Evolutionary conservation across 1,139 yeast species (phyloP).

Genomic region (Yamadazyma diospyri): DNA sequence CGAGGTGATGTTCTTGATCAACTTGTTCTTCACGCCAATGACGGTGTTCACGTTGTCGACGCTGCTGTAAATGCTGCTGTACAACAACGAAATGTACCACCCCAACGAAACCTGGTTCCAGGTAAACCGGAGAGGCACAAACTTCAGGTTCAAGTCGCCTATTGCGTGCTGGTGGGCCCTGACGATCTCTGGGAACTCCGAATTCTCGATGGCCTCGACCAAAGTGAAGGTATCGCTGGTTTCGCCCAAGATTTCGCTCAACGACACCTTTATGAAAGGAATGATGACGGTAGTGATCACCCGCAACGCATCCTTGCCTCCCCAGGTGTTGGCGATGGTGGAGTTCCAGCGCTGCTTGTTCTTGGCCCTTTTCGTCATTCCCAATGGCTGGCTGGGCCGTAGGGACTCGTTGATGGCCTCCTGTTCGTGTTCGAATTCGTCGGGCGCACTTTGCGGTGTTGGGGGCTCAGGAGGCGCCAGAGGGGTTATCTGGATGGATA

Average conservation of each 20-base stretch:
- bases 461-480: no score
- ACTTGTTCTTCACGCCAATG: constrained; percentile 24
- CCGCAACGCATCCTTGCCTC: constrained; percentile 52
- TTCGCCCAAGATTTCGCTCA: constrained; percentile 34
- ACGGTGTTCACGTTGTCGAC: constrained; percentile 24
- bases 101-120: constrained; percentile 69
- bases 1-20: constrained; percentile 35
- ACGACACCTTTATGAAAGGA: constrained; percentile 33
- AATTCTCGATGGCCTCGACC: constrained; percentile 37
- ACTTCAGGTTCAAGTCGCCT: constrained; percentile 35
- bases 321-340: constrained; percentile 54
- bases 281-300: constrained; percentile 43
- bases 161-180: constrained; percentile 21
- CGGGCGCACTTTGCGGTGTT: constrained; percentile 1
- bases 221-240: constrained; percentile 29
- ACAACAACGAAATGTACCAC: constrained; percentile 71
- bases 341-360: constrained; percentile 55
- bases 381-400: constrained; percentile 50
- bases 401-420: constrained; percentile 28
- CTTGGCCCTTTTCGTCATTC: constrained; percentile 58
- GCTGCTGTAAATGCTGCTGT: constrained; percentile 59
- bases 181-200: constrained; percentile 24
- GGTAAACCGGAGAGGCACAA: constrained; percentile 50
- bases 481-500: constrained; percentile 2
- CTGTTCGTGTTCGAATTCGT: constrained; percentile 13